Evolutionary conservation across 306 rosid species (phyloP).

Genomic region (Carpinus viminea): DNA sequence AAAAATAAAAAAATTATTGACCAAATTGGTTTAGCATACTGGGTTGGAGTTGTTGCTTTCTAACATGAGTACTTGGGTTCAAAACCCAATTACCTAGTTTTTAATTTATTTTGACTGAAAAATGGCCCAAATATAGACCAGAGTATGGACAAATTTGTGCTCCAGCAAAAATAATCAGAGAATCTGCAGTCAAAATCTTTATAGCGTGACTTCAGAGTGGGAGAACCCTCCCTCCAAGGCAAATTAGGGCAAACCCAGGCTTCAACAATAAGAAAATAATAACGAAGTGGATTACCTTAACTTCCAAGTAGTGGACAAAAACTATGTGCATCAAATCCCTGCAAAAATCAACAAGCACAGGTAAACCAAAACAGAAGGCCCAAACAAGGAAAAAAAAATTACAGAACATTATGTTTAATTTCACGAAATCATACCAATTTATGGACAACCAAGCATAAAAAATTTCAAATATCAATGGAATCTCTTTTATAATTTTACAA

Average conservation of each 20-base stretch:
- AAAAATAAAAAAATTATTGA: background rate
- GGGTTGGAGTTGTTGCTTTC: background rate
- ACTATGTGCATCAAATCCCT: slow-evolving; percentile 93
- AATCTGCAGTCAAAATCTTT: background rate
- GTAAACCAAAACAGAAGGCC: slow-evolving; percentile 23
- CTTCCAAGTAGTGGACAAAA: slow-evolving; percentile 94
- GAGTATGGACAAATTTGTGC: background rate
- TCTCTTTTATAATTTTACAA: background rate
- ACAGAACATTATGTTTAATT: background rate
- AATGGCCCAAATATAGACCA: background rate
- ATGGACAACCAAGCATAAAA: background rate
- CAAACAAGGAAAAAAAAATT: background rate
- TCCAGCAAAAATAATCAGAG: background rate
- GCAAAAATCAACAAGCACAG: slow-evolving; percentile 41
- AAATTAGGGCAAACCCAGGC: background rate
- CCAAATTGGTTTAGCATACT: background rate
- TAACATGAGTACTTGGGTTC: background rate
- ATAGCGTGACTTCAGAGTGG: background rate
- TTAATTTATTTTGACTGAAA: background rate
- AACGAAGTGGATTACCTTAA: slow-evolving; percentile 57
- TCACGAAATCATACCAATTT: background rate
- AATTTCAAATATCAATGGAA: background rate
- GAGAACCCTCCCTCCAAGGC: background rate
- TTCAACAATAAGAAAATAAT: background rate
- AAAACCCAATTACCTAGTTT: background rate